phyloP scores from a whole-genome alignment of 2,329 filamentous ascomycete genomes.

The Aspergillus eucalypticola region DNA sequence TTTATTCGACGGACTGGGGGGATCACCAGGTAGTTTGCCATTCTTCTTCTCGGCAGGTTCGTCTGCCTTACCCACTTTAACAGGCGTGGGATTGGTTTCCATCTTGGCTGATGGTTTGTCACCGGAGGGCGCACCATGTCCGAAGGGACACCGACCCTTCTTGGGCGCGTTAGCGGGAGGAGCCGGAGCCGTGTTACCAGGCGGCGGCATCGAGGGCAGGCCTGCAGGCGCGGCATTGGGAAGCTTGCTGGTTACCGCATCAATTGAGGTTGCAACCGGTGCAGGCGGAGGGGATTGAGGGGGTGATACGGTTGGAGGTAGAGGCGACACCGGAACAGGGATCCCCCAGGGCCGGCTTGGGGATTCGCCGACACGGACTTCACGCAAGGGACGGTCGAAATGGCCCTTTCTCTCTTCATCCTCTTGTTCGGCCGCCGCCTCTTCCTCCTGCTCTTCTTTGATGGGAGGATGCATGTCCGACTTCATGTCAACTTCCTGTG shows the following conservation, averaged over 20 bases:
- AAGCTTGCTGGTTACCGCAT: conserved; percentile 15
- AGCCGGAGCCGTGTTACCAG: conserved; percentile 9
- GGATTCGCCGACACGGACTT: conserved; percentile 89
- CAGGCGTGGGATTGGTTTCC: conserved; percentile 19
- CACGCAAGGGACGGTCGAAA: conserved; percentile 83
- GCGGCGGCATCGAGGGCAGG: conserved; percentile 14
- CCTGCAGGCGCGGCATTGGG: conserved; percentile 17
- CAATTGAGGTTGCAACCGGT: conserved; percentile 20
- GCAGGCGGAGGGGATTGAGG: conserved; percentile 26
- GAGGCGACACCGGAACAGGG: conserved; percentile 64
- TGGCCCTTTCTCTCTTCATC: conserved; percentile 67
- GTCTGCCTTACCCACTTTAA: conserved; percentile 8
- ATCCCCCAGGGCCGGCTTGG: conserved; percentile 94
- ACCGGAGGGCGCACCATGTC: conserved; percentile 26
- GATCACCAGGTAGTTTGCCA: conserved; percentile 9
- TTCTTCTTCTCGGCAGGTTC: conserved; percentile 9
- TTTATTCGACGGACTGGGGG: conserved; percentile 12
- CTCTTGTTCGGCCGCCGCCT: conserved; percentile 40
- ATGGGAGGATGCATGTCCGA: conserved; percentile 41
- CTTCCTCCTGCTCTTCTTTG: conserved; percentile 42
- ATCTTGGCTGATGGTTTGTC: conserved; percentile 16
- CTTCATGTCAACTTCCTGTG: conserved; percentile 68
- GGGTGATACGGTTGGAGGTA: conserved; percentile 28
- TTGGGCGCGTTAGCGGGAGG: conserved; percentile 18
- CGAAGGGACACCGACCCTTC: conserved; percentile 39